These are phyloP conservation scores for Arachis monticola DNA, from an alignment of 331 rosid species.

Conservation along the genomic window DNA sequence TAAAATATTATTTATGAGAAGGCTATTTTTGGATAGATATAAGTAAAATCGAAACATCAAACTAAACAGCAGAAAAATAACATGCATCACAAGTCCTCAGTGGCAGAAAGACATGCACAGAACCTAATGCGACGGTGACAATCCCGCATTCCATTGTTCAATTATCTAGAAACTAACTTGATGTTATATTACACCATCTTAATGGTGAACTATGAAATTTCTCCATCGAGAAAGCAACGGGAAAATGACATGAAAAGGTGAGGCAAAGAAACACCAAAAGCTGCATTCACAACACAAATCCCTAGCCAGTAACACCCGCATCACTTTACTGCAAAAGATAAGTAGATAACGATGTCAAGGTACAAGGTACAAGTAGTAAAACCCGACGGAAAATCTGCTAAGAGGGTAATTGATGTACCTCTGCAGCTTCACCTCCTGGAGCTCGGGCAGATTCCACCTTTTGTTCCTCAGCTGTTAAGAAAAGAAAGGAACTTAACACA, in stretches of 20 bases:
- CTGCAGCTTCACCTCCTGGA: constrained; percentile 22
- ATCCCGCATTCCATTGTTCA: constrained; percentile 11
- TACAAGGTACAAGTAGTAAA: neutral
- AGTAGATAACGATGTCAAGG: neutral
- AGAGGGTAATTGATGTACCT: neutral
- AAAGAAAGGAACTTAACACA: neutral
- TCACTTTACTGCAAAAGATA: constrained; percentile 24
- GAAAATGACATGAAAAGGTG: too few species aligned
- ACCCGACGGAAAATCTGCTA: neutral
- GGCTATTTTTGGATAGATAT: neutral
- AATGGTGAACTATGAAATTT: constrained; percentile 19
- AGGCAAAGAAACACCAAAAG: neutral
- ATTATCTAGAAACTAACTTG: constrained; percentile 16
- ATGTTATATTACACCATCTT: constrained; percentile 14
- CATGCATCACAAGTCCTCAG: constrained; percentile 10
- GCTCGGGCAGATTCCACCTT: constrained; percentile 31
- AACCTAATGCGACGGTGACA: constrained; percentile 30
- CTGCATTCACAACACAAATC: constrained; percentile 1
- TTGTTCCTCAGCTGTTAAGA: constrained; percentile 19
- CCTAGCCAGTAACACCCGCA: neutral
- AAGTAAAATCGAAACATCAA: neutral
- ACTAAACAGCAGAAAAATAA: constrained; percentile 4
- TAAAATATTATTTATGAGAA: neutral
- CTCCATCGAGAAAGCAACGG: constrained; percentile 8
- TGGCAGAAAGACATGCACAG: constrained; percentile 22